phyloP scores from a whole-genome alignment of 1,284 basidiomycete genomes.

The Marasmius fiardii region DNA sequence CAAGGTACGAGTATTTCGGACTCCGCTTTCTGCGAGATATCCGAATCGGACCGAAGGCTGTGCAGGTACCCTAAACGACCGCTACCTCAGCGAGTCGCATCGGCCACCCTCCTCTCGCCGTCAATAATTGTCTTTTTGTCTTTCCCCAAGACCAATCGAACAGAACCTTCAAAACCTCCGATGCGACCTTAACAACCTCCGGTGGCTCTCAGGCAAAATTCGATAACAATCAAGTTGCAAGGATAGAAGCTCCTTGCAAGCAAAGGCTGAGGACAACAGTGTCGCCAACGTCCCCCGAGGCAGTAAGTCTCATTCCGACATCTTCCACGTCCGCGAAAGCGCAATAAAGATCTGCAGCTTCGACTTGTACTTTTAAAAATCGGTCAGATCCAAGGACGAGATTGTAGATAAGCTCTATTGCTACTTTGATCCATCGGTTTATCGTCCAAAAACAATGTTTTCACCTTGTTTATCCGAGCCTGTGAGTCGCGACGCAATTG shows the following conservation, averaged over 20 bases:
- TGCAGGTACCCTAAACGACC: too few relatives aligned
- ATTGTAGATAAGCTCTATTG: conserved; percentile 94
- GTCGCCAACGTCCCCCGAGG: conserved; percentile 84
- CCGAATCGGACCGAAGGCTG: too few relatives aligned
- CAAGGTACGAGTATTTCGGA: too few relatives aligned
- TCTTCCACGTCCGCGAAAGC: conserved; percentile 84
- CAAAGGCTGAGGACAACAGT: conserved; percentile 61
- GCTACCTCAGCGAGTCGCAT: too few relatives aligned
- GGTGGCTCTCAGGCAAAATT: conserved; percentile 42
- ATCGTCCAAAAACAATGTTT: conserved; percentile 83
- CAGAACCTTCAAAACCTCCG: conserved; percentile 37
- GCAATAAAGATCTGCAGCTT: conserved; percentile 83
- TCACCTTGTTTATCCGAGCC: conserved; percentile 67
- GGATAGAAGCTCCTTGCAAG: conserved; percentile 57
- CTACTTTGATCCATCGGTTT: conserved; percentile 81
- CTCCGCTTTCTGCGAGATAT: too few relatives aligned
- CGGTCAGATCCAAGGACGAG: conserved; percentile 75
- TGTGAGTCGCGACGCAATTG: conserved; percentile 57
- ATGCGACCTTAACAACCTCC: conserved; percentile 37
- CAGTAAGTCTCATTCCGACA: conserved; percentile 76
- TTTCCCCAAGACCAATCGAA: too few relatives aligned
- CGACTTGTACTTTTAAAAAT: conserved; percentile 64
- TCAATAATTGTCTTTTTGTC: too few relatives aligned
- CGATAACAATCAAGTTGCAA: conserved; percentile 61
- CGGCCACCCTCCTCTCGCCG: too few relatives aligned